A percentile compares a stretch with the other conserved stretches of the same genome.
Conservation (phyloP, 441 rosid genomes). For the Populus hybrid region DNA sequence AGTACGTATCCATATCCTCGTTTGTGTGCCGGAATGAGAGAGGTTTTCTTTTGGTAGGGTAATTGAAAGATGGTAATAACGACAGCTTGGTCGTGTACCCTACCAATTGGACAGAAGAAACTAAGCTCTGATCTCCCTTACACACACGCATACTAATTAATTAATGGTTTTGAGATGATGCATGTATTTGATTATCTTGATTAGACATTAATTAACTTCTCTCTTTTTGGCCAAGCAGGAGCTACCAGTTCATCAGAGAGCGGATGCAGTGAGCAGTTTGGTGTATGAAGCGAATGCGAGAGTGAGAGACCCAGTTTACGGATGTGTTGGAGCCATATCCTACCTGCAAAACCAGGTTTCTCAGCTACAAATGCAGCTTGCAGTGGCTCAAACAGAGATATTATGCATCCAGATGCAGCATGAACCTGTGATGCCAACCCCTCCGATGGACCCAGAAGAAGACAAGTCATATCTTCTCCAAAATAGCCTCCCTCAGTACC, state of each 20-base stretch:
- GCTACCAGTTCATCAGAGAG: conserved; percentile 74
- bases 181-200: background rate
- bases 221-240: conserved; percentile 45
- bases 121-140: background rate
- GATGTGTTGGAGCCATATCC: conserved; percentile 88
- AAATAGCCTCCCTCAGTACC: conserved; percentile 39
- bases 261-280: conserved; percentile 86
- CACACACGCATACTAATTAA: background rate
- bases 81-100: background rate
- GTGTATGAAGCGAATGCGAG: conserved; percentile 71
- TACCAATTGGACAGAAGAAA: background rate
- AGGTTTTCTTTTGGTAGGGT: background rate
- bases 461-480: conserved; percentile 42
- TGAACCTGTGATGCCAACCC: conserved; percentile 32
- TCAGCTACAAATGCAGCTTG: conserved; percentile 87
- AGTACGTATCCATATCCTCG: background rate
- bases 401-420: conserved; percentile 83
- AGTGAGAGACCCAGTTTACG: conserved; percentile 47
- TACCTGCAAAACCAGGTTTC: conserved; percentile 84
- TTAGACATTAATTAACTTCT: conserved; percentile 43
- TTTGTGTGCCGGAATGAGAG: background rate
- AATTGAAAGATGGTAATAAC: background rate
- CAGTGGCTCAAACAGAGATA: conserved; percentile 85
- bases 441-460: conserved; percentile 35
- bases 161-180: background rate